phyloP scores from a whole-genome alignment of 805 yeast genomes.

The Ogataea nakhonphanomensis region DNA sequence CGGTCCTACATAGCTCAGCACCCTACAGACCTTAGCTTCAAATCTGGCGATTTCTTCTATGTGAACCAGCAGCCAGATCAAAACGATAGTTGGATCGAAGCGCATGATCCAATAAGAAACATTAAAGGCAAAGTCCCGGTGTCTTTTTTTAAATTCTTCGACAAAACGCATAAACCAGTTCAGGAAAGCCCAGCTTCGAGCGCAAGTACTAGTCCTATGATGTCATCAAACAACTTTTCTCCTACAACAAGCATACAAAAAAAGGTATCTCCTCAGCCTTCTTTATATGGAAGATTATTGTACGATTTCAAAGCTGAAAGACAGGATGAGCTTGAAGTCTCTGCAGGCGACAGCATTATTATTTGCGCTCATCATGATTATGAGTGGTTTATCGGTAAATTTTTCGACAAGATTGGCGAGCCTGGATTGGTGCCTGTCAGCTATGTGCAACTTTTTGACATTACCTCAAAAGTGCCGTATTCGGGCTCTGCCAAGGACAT shows the following conservation, averaged over 20 bases:
- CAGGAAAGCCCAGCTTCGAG: slow-evolving; percentile 16
- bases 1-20: slow-evolving; percentile 75
- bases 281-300: slow-evolving; percentile 76
- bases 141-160: slow-evolving; percentile 75
- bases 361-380: slow-evolving; percentile 94
- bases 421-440: slow-evolving; percentile 95
- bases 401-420: slow-evolving; percentile 91
- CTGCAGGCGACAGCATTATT: slow-evolving; percentile 83
- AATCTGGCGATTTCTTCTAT: slow-evolving; percentile 84
- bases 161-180: slow-evolving; percentile 47
- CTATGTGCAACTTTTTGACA: slow-evolving; percentile 82
- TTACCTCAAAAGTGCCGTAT: slow-evolving; percentile 60
- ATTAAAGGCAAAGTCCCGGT: slow-evolving; percentile 85
- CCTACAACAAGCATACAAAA: slow-evolving; percentile 33
- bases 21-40: slow-evolving; percentile 75
- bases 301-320: slow-evolving; percentile 84
- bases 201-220: slow-evolving; percentile 19
- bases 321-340: slow-evolving; percentile 79
- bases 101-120: slow-evolving; percentile 78
- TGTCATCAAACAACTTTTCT: slow-evolving; percentile 12
- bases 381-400: slow-evolving; percentile 98
- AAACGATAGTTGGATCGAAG: slow-evolving; percentile 69
- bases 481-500: slow-evolving; percentile 43
- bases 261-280: slow-evolving; percentile 25
- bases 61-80: slow-evolving; percentile 57